These are phyloP conservation scores for Exophiala bonariae DNA, from an alignment of 2,329 filamentous ascomycete species.

Conservation along the genomic window DNA sequence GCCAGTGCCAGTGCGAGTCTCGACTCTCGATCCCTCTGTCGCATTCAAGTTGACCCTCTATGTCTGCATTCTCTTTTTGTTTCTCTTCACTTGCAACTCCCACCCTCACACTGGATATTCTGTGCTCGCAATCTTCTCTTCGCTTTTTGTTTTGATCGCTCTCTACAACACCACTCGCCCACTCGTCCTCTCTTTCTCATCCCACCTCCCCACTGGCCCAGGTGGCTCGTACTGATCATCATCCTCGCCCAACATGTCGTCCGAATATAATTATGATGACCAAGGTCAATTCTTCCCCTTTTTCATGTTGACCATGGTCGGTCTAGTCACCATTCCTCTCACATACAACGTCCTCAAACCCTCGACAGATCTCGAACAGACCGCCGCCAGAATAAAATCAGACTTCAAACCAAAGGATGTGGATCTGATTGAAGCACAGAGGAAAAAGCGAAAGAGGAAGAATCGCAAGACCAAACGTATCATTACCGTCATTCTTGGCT, in stretches of 20 bases:
- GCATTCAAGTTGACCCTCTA: too few species aligned
- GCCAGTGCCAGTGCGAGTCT: neutral
- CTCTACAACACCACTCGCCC: neutral
- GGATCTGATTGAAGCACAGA: constrained; percentile 78
- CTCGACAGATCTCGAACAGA: constrained; percentile 66
- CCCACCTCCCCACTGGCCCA: constrained; percentile 3
- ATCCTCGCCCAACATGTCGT: constrained; percentile 60
- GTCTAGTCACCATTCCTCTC: constrained; percentile 83
- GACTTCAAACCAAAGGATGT: constrained; percentile 80
- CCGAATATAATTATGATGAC: constrained; percentile 98
- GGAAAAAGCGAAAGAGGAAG: constrained; percentile 83
- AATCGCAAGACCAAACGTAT: constrained; percentile 86
- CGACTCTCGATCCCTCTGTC: neutral
- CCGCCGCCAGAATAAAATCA: constrained; percentile 78
- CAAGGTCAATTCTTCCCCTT: constrained; percentile 98
- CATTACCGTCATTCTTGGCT: constrained; percentile 73
- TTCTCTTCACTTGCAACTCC: too few species aligned
- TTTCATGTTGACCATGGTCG: constrained; percentile 90
- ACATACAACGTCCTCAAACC: constrained; percentile 85
- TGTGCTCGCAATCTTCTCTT: too few species aligned
- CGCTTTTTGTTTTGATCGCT: neutral
- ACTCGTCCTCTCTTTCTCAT: neutral
- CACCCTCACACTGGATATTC: too few species aligned
- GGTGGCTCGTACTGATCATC: constrained; percentile 15
- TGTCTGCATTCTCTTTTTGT: too few species aligned